These are phyloP conservation scores for Ogataea hybrid DNA, from an alignment of 1,139 yeast species.

Conservation along the genomic window DNA sequence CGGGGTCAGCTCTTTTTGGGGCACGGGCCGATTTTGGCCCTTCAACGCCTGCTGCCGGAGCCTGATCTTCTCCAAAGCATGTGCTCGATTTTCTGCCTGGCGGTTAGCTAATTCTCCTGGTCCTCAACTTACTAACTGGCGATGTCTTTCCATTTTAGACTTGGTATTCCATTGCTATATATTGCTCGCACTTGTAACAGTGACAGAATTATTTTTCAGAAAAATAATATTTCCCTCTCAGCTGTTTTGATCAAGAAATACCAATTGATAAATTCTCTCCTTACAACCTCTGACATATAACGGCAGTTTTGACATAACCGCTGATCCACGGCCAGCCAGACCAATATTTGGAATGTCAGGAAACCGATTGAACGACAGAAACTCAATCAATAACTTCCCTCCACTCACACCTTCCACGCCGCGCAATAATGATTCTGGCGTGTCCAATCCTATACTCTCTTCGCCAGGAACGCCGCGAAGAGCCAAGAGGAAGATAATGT, in stretches of 20 bases:
- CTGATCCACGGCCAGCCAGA: background rate
- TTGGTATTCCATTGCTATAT: background rate
- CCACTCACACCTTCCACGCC: conserved; percentile 23
- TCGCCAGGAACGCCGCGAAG: conserved; percentile 35
- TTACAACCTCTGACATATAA: background rate
- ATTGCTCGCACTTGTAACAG: conserved; percentile 8
- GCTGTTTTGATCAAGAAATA: conserved; percentile 1
- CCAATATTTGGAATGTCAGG: conserved; percentile 4
- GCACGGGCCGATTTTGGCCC: conserved; percentile 1
- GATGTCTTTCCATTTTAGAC: conserved; percentile 15
- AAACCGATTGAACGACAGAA: conserved; percentile 7
- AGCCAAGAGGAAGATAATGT: conserved; percentile 45
- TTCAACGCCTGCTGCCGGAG: conserved; percentile 37
- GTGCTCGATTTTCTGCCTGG: conserved; percentile 56
- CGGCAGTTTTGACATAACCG: background rate
- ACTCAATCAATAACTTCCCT: conserved; percentile 11
- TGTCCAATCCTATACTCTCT: conserved; percentile 16
- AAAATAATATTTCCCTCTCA: conserved; percentile 3
- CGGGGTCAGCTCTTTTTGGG: conserved; percentile 37
- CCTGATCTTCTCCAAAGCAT: conserved; percentile 57
- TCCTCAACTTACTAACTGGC: conserved; percentile 10
- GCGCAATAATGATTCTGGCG: conserved; percentile 11
- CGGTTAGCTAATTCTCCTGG: background rate
- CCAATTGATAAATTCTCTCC: background rate
- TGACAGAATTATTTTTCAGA: conserved; percentile 12